Evolutionary conservation across 2,329 filamentous ascomycete genomes (phyloP).

Genomic region (Thelonectria olida): DNA sequence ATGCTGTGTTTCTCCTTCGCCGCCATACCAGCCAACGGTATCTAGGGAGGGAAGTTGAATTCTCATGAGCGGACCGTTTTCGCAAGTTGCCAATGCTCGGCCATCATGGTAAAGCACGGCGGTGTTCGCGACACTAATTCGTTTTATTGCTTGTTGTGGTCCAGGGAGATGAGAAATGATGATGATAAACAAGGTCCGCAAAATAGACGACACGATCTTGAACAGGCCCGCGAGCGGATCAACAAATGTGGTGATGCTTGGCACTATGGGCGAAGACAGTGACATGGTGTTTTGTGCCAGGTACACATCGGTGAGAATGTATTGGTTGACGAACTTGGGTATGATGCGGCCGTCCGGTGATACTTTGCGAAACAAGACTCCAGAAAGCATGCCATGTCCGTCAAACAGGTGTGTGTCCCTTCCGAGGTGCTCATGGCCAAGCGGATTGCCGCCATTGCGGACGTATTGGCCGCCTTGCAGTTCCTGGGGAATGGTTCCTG

Average conservation of each 20-base stretch:
- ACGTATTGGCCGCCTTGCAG: slow-evolving; percentile 76
- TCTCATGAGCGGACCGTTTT: slow-evolving; percentile 75
- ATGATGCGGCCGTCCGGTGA: slow-evolving; percentile 51
- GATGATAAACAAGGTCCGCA: slow-evolving; percentile 50
- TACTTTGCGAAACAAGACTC: slow-evolving; percentile 64
- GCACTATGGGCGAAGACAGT: slow-evolving; percentile 66
- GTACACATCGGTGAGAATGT: slow-evolving; percentile 73
- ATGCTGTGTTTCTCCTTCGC: too few relatives aligned
- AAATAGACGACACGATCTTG: slow-evolving; percentile 1
- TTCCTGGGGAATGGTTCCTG: slow-evolving; percentile 69
- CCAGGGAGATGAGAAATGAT: slow-evolving; percentile 33
- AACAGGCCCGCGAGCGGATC: slow-evolving; percentile 52
- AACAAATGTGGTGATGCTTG: slow-evolving; percentile 73
- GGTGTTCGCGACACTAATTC: slow-evolving; percentile 77
- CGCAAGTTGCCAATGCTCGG: slow-evolving; percentile 73
- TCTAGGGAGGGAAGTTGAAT: slow-evolving; percentile 70
- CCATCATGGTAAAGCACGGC: slow-evolving; percentile 73
- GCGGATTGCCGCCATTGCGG: slow-evolving; percentile 75
- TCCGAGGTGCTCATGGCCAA: slow-evolving; percentile 67
- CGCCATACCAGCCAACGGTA: slow-evolving; percentile 77
- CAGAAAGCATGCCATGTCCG: slow-evolving; percentile 78
- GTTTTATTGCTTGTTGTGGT: slow-evolving; percentile 65
- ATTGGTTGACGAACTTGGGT: slow-evolving; percentile 76
- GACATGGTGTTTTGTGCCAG: slow-evolving; percentile 57
- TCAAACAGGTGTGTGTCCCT: slow-evolving; percentile 79